These are phyloP conservation scores for Quercus variabilis DNA, from an alignment of 306 rosid genomes.

Conservation along the genomic window DNA sequence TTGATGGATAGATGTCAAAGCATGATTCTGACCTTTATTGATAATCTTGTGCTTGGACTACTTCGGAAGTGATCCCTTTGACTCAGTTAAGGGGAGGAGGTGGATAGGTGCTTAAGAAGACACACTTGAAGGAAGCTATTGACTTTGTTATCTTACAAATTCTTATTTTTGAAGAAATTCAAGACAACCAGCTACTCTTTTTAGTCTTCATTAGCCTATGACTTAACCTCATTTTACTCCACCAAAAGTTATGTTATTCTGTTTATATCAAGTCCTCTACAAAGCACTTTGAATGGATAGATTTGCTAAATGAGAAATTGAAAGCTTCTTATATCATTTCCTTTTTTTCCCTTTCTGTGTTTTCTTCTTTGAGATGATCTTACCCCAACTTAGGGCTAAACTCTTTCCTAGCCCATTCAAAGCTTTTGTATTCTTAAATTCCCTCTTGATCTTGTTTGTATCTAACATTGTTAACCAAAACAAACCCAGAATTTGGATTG, in stretches of 20 bases:
- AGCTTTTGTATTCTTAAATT: not conserved
- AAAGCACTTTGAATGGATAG: not conserved
- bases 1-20: not conserved
- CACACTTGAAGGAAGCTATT: not conserved
- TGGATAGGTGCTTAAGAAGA: not conserved
- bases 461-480: not conserved
- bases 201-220: not conserved
- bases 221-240: not conserved
- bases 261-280: not conserved
- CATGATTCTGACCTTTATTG: not conserved
- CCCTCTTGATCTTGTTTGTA: not conserved
- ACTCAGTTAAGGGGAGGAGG: not conserved
- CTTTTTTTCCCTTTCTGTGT: not conserved
- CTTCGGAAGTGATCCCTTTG: not conserved
- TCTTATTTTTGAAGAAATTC: not conserved
- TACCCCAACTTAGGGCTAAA: not conserved
- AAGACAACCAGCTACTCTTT: not conserved
- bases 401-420: not conserved
- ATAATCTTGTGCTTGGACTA: not conserved
- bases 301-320: not conserved
- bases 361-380: not conserved
- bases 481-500: not conserved
- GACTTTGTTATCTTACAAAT: not conserved
- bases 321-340: not conserved
- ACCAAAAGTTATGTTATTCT: not conserved